phyloP scores from a whole-genome alignment of 2,329 filamentous ascomycete genomes.

The Aspergillaceae sp. region DNA sequence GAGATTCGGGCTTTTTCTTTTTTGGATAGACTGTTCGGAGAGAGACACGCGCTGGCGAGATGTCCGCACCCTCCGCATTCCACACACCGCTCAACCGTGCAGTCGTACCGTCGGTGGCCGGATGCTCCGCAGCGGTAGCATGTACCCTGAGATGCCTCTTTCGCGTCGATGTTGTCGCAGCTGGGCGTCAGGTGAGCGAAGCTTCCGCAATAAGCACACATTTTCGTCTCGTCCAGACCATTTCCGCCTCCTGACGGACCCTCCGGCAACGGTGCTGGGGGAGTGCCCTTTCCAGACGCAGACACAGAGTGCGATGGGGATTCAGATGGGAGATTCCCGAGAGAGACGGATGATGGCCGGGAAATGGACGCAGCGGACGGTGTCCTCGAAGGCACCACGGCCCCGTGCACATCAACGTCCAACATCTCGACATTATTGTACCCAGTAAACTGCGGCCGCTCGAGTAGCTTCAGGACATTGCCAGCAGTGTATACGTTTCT shows the following conservation, averaged over 20 bases:
- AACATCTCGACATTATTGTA: constrained; percentile 38
- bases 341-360: constrained; percentile 23
- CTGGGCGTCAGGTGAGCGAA: constrained; percentile 36
- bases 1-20: constrained; percentile 27
- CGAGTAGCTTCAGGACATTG: constrained; percentile 48
- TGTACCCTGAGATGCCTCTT: constrained; percentile 27
- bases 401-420: constrained; percentile 19
- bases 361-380: constrained; percentile 19
- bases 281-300: constrained; percentile 19
- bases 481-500: constrained; percentile 70
- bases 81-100: constrained; percentile 34
- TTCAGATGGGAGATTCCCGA: constrained; percentile 11
- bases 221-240: constrained; percentile 35
- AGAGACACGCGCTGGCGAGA: constrained; percentile 24
- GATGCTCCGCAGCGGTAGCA: constrained; percentile 36
- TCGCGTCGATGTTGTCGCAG: constrained; percentile 39
- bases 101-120: constrained; percentile 31
- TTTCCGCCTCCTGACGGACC: constrained; percentile 37
- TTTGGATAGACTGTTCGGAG: constrained; percentile 26
- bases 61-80: constrained; percentile 40
- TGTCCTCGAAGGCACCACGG: constrained; percentile 8
- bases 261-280: constrained; percentile 17
- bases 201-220: constrained; percentile 40
- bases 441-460: constrained; percentile 43
- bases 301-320: constrained; percentile 13